These are phyloP conservation scores for Erysiphe neolycopersici DNA, from an alignment of 2,329 filamentous ascomycete genomes.

Conservation along the genomic window DNA sequence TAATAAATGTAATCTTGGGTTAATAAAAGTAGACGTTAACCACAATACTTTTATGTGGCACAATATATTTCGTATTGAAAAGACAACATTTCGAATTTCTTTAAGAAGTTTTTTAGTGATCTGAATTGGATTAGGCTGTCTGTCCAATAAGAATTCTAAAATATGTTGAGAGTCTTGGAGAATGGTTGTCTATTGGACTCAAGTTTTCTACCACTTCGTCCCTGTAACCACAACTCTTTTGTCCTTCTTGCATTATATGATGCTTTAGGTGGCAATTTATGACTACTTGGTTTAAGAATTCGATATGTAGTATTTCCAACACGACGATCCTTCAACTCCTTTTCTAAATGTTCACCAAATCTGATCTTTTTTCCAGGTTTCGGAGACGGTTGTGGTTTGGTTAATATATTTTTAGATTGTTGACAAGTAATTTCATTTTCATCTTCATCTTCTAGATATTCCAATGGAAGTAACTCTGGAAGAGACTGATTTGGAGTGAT, in stretches of 20 bases:
- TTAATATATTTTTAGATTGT: neutral
- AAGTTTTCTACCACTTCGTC: slow-evolving; percentile 1
- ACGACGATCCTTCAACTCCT: slow-evolving; percentile 9
- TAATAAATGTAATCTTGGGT: too few relatives aligned
- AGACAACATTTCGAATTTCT: too few relatives aligned
- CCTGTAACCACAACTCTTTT: slow-evolving; percentile 11
- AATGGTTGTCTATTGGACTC: neutral
- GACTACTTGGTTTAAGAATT: slow-evolving; percentile 5
- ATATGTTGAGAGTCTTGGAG: neutral
- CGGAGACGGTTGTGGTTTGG: neutral
- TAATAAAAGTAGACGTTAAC: too few relatives aligned
- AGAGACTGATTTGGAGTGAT: slow-evolving; percentile 1
- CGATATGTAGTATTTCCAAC: slow-evolving; percentile 11
- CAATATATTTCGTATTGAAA: too few relatives aligned
- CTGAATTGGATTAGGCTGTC: too few relatives aligned
- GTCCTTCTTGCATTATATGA: slow-evolving; percentile 5
- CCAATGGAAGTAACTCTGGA: slow-evolving; percentile 10
- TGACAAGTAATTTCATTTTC: neutral
- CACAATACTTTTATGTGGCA: too few relatives aligned
- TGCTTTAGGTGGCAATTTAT: slow-evolving; percentile 10
- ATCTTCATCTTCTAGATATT: slow-evolving; percentile 11
- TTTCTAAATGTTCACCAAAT: slow-evolving; percentile 8
- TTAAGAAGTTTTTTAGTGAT: too few relatives aligned
- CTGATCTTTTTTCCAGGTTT: slow-evolving; percentile 8
- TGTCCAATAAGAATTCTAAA: neutral